phyloP scores from a whole-genome alignment of 2,329 filamentous ascomycete species.

The Hymenoscyphus salicellus region DNA sequence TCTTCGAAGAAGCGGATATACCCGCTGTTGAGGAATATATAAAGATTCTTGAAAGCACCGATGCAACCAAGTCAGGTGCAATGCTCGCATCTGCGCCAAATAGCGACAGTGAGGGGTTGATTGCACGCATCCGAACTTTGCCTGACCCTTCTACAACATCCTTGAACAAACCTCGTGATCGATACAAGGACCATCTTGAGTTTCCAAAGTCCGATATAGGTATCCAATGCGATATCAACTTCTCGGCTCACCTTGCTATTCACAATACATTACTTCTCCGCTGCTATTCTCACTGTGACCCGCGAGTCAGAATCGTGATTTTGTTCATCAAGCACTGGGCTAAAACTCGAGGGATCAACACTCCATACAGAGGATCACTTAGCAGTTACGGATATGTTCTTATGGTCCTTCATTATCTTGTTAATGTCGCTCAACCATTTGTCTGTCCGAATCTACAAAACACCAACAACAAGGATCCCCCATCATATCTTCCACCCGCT shows the following conservation, averaged over 20 bases:
- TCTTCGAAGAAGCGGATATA: conserved; percentile 43
- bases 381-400: conserved; percentile 89
- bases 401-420: conserved; percentile 87
- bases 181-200: conserved; percentile 62
- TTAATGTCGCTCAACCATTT: conserved; percentile 76
- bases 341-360: conserved; percentile 80
- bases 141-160: conserved; percentile 44
- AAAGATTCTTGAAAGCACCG: conserved; percentile 43
- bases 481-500: conserved; percentile 42
- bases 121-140: conserved; percentile 31
- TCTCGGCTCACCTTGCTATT: conserved; percentile 76
- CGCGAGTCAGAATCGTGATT: conserved; percentile 72
- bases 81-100: conserved; percentile 6
- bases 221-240: conserved; percentile 92
- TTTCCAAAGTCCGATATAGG: conserved; percentile 74
- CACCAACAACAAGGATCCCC: conserved; percentile 44
- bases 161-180: conserved; percentile 50
- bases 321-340: conserved; percentile 91
- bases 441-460: conserved; percentile 81
- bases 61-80: conserved; percentile 33
- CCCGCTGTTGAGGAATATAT: conserved; percentile 49
- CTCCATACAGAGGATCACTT: conserved; percentile 78
- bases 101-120: conserved; percentile 17
- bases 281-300: conserved; percentile 78
- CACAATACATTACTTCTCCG: conserved; percentile 81